Base-by-base conservation (phyloP, 129 eudicot species). In the Pseudognaphalium luteoalbum region DNA sequence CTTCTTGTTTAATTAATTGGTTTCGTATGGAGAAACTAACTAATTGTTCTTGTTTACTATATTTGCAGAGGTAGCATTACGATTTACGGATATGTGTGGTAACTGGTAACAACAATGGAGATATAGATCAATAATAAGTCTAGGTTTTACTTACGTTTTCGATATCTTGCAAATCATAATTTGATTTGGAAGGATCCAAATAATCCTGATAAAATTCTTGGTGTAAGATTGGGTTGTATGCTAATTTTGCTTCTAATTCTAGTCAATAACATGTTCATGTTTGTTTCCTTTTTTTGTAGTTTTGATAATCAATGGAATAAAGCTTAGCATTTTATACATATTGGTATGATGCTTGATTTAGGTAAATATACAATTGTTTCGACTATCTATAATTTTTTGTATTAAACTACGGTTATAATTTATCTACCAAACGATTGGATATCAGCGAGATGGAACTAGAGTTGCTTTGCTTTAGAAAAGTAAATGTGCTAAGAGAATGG, bases 41-140 rank as follows among this genome's bases (percentile, higher is more conserved):
- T 20, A 29, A 21, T 44, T 50, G 71, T 29, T 47, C 29, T 80
- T 42, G 7, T 66, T 3, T 33, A 73, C 29, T 16, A 7, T 28
- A 47, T 78, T 71, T 75, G 77, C 82, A 85, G 81, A 80, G 84
- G 76, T 80, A 82, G 61, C 54, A 47, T 41, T 41, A 41, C 47
- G n/a, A 0, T 14, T 39, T 73, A 51, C 65, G 57, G 56, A 74
- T 30, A 16, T 59, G 32, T 30, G 5, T 61, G 66, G 61, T 61
- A 66, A n/a, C 39, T 76, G 74, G 74, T 80, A 66, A 78, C 68
- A 57, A 44, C 72, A 41, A 51, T 25, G 73, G 81, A 69, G 75
- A 76, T 75, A 63, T 78, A n/a, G 72, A 68, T 68, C n/a, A 9
- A 17, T 3, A 80, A 67, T 67, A 73, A 80, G 28, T 39, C 78